Base-by-base conservation (phyloP, 2,329 filamentous ascomycete genomes). In the Paecilomyces sp. region DNA sequence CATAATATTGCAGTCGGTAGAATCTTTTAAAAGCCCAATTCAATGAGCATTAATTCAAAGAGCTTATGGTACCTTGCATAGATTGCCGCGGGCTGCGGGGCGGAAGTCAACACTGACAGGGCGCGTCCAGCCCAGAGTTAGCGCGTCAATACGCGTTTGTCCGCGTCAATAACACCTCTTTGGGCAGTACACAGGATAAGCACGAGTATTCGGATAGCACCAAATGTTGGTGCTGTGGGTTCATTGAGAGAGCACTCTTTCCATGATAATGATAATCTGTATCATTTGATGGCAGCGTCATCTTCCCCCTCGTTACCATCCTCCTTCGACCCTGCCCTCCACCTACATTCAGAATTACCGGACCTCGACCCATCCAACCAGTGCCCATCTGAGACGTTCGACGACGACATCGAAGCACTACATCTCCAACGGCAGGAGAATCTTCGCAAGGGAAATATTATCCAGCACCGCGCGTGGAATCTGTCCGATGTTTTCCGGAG, bases 291-390 rank as follows among this genome's bases (percentile, higher is more conserved):
- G 62, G 60, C 56, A 57, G 54, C 28, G 55, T 56, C 67, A 28
- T 74, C 72, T 18, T 71, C 73, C 47, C 69, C 73, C 51, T 64
- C 65, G 31, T 68, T 77, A 34, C 75, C 77, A 3, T 76, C 79
- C 3, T 82, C 80, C 4, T 83, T 82, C 60, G 81, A 83, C 61
- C 80, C 80, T 52, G 79, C 79, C 51, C 62, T 82, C 31, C 71
- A 80, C 61, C 72, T 81, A 25, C 75, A 80, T 63, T 82, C 80
- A 57, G 79, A 83, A 68, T 63, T 62, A n/a, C 63, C 57, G 22
- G 59, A 57, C 28, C 60, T 63, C 41, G 59, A 62, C 33, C 24
- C 11, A 57, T 61, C 58, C 60, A 66, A 31, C 67, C 66, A 61
- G 33, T 50, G 41, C 15, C 69, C 66, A 15, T 74, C 69, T n/a